These are phyloP conservation scores for Candida piceae DNA, from an alignment of 805 yeast genomes.

Conservation along the genomic window DNA sequence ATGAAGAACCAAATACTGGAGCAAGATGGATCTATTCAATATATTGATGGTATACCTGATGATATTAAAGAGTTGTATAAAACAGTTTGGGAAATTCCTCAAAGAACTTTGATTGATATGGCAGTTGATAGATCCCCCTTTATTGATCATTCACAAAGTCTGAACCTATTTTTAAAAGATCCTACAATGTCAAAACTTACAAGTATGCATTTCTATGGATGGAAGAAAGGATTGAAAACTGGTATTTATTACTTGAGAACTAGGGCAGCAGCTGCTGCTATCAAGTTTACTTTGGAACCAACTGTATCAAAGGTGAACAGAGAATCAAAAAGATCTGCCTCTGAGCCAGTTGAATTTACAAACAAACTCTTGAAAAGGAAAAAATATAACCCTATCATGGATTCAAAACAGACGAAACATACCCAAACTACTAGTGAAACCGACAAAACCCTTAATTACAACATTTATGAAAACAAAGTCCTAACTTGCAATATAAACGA, in stretches of 20 bases:
- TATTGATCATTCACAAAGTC: slow-evolving; percentile 86
- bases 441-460: background rate
- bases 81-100: slow-evolving; percentile 96
- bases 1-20: slow-evolving; percentile 74
- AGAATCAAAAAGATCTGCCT: slow-evolving; percentile 8
- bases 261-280: slow-evolving; percentile 95
- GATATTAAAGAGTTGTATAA: slow-evolving; percentile 75
- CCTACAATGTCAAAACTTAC: slow-evolving; percentile 97
- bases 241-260: slow-evolving; percentile 98
- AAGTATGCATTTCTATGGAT: slow-evolving; percentile 97
- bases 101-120: slow-evolving; percentile 78
- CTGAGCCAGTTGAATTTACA: slow-evolving; percentile 9
- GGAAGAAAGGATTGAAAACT: slow-evolving; percentile 97
- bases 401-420: background rate
- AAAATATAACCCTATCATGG: slow-evolving; percentile 1
- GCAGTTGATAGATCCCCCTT: slow-evolving; percentile 74
- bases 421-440: background rate
- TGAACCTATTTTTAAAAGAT: slow-evolving; percentile 80
- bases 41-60: slow-evolving; percentile 66
- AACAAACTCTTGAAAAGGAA: slow-evolving; percentile 6
- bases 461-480: slow-evolving; percentile 16
- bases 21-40: slow-evolving; percentile 82
- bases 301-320: slow-evolving; percentile 1
- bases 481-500: slow-evolving; percentile 18
- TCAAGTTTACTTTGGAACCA: slow-evolving; percentile 77